Conservation (phyloP, 2,329 filamentous ascomycete genomes). For the Aureobasidium leucospermi region DNA sequence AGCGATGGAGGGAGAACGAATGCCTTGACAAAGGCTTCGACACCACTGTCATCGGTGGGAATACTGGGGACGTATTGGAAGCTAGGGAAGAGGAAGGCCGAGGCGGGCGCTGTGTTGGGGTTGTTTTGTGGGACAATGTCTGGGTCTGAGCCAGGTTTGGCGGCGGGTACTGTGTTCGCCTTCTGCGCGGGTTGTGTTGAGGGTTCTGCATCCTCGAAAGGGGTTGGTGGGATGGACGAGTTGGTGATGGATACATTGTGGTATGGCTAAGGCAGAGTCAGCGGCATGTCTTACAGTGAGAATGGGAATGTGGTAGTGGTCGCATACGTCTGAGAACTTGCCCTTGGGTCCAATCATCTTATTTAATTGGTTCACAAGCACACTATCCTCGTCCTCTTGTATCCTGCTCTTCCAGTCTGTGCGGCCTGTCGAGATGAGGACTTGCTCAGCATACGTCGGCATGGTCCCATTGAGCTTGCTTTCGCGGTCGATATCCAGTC, state of each 20-base stretch:
- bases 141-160: conserved; percentile 25
- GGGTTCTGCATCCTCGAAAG: conserved; percentile 20
- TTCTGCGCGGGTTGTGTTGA: conserved; percentile 6
- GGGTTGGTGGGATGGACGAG: conserved; percentile 60
- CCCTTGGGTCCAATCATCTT: conserved; percentile 36
- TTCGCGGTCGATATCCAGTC: conserved; percentile 66
- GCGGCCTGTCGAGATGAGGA: conserved; percentile 74
- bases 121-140: conserved; percentile 23
- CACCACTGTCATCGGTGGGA: conserved; percentile 53
- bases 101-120: conserved; percentile 45
- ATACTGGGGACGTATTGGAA: conserved; percentile 75
- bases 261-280: conserved; percentile 56
- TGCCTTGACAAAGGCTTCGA: conserved; percentile 52
- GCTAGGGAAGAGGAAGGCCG: conserved; percentile 70
- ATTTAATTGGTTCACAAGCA: conserved; percentile 64
- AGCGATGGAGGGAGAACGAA: conserved; percentile 58
- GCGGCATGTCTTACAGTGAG: neutral
- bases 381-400: conserved; percentile 62
- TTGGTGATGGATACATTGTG: conserved; percentile 73
- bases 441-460: conserved; percentile 69
- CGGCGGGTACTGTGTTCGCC: conserved; percentile 13
- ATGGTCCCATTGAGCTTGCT: conserved; percentile 69
- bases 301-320: neutral
- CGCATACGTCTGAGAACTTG: conserved; percentile 39
- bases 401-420: conserved; percentile 77